Evolutionary conservation across 805 yeast genomes (phyloP).

Genomic region (Nakazawaea siamensis): DNA sequence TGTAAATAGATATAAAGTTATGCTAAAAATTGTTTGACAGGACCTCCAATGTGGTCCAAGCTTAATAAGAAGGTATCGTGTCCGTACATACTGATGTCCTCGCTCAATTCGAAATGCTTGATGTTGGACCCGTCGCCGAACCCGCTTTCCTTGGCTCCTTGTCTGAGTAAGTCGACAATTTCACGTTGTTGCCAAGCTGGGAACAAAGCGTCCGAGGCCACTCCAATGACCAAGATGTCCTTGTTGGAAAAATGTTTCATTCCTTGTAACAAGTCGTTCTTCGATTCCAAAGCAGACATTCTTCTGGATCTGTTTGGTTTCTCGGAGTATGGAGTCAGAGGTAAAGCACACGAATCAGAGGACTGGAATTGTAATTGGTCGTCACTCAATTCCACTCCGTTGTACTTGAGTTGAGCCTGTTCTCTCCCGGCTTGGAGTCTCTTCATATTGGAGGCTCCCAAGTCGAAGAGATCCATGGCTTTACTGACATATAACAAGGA

Average conservation of each 20-base stretch:
- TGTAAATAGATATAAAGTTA: conserved; percentile 2
- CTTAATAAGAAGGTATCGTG: conserved; percentile 87
- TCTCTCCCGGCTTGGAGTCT: conserved; percentile 34
- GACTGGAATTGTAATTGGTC: conserved; percentile 20
- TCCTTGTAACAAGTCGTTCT: conserved; percentile 58
- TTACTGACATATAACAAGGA: conserved; percentile 81
- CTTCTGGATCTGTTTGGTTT: conserved; percentile 34
- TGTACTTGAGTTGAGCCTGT: conserved; percentile 25
- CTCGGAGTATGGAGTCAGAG: conserved; percentile 45
- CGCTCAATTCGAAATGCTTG: conserved; percentile 65
- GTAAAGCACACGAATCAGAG: conserved; percentile 31
- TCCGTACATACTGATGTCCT: conserved; percentile 74
- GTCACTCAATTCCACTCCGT: conserved; percentile 17
- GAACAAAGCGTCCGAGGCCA: conserved; percentile 85
- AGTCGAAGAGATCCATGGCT: conserved; percentile 91
- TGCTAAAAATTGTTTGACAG: conserved; percentile 57
- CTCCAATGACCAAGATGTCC: conserved; percentile 76
- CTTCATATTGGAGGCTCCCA: conserved; percentile 42
- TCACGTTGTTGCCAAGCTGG: conserved; percentile 95
- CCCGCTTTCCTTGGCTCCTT: conserved; percentile 25
- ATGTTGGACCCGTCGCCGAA: conserved; percentile 27
- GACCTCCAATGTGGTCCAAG: conserved; percentile 71
- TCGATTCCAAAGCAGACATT: conserved; percentile 45
- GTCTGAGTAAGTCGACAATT: conserved; percentile 50
- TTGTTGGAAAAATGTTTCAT: conserved; percentile 52